phyloP scores from a whole-genome alignment of 345 rosid genomes.

The Gossypium ekmanianum region DNA sequence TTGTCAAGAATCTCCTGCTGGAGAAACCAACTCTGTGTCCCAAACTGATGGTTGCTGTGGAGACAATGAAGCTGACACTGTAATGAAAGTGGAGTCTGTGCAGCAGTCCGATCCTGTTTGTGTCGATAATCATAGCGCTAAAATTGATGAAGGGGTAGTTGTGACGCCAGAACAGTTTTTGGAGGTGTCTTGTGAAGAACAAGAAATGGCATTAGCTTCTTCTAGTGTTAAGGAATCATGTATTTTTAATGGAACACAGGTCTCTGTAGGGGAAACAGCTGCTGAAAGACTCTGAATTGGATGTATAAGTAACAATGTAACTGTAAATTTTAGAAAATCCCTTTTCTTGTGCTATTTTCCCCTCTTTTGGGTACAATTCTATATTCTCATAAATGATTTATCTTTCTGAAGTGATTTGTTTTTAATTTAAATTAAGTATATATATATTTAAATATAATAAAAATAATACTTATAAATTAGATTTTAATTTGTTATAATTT shows the following conservation, averaged over 20 bases:
- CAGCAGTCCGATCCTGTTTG: constrained; percentile 10
- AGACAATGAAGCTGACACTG: constrained; percentile 7
- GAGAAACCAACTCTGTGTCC: too few species aligned
- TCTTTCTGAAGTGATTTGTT: too few species aligned
- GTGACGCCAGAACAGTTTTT: constrained; percentile 35
- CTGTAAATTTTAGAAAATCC: constrained; percentile 14
- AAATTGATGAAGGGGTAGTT: neutral
- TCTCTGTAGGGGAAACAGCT: constrained; percentile 36
- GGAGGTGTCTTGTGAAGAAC: constrained; percentile 32
- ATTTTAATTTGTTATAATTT: too few species aligned
- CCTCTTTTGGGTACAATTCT: too few species aligned
- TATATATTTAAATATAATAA: too few species aligned
- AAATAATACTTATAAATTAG: too few species aligned
- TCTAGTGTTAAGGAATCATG: constrained; percentile 19
- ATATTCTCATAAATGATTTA: too few species aligned
- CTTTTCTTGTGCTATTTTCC: neutral
- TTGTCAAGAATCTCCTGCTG: too few species aligned
- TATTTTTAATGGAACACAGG: constrained; percentile 33
- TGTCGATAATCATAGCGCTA: neutral
- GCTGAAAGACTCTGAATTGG: constrained; percentile 21
- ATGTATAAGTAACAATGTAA: constrained; percentile 27
- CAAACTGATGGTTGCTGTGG: neutral
- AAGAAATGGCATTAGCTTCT: constrained; percentile 8
- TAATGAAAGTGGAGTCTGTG: neutral
- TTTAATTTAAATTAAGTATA: too few species aligned